These are phyloP conservation scores for Prototheca stagnorum DNA, from an alignment of 163 green algal species.

Conservation along the genomic window DNA sequence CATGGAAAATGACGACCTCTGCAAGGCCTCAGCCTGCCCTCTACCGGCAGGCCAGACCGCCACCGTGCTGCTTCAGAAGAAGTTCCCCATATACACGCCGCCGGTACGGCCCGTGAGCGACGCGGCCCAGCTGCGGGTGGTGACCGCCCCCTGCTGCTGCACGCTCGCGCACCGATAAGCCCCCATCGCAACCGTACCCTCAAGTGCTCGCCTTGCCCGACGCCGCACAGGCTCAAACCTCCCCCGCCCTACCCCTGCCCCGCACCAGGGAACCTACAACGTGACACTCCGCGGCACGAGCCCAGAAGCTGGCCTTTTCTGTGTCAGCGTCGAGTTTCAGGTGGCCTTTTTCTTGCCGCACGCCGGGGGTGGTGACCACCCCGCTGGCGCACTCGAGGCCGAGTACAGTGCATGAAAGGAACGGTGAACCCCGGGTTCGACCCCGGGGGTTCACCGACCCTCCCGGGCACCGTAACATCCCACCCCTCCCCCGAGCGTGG, in stretches of 20 bases:
- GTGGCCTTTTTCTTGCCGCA: no score
- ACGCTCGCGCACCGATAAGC: no score
- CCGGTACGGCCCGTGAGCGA: background rate
- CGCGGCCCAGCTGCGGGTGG: no score
- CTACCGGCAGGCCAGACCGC: background rate
- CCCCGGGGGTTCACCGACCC: no score
- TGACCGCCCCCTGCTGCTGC: no score
- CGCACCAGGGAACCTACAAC: constrained; percentile 2
- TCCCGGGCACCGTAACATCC: no score
- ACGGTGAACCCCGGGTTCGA: no score
- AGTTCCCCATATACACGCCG: background rate
- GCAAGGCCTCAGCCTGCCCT: constrained; percentile 3
- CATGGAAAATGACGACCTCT: constrained; percentile 6
- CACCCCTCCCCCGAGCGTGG: no score
- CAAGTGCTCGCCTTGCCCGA: no score
- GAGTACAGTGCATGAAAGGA: background rate
- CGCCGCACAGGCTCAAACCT: no score
- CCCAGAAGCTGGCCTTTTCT: constrained; percentile 4
- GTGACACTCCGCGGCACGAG: constrained; percentile 2
- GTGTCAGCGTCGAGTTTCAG: constrained; percentile 2
- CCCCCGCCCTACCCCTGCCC: background rate
- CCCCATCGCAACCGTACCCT: background rate
- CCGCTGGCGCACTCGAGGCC: background rate
- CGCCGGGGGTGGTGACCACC: background rate
- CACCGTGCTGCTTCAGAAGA: background rate